phyloP scores from a whole-genome alignment of 768 basidiomycete species.

The Phylloporus arenicola region DNA sequence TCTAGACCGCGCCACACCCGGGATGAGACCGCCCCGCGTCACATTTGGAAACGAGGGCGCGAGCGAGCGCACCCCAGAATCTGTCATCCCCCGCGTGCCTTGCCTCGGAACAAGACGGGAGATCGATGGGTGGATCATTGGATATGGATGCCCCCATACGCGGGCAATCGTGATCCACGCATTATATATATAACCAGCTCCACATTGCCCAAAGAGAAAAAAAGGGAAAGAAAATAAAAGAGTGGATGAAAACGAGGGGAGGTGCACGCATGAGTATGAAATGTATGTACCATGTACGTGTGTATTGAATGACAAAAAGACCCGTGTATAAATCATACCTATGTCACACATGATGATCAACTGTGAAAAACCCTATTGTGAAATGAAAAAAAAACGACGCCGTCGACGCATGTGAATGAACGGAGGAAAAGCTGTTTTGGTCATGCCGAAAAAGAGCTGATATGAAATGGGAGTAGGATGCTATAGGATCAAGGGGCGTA shows the following conservation, averaged over 20 bases:
- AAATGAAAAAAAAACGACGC: conserved; percentile 8
- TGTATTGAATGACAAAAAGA: conserved; percentile 2
- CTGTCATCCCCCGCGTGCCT: background rate
- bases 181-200: background rate
- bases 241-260: background rate
- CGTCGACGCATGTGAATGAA: conserved; percentile 1
- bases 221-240: background rate
- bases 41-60: background rate
- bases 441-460: conserved; percentile 4
- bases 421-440: conserved; percentile 1
- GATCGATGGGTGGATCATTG: background rate
- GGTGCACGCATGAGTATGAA: background rate
- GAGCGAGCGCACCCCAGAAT: background rate
- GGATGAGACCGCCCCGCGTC: too few species aligned
- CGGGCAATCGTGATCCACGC: background rate
- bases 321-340: conserved; percentile 12
- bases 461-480: background rate
- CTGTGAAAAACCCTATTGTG: conserved; percentile 5
- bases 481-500: conserved; percentile 14
- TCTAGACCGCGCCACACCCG: too few species aligned
- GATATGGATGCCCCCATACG: background rate
- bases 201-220: background rate
- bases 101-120: background rate
- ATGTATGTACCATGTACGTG: conserved; percentile 3
- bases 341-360: conserved; percentile 8